These are phyloP conservation scores for Didymella pomorum DNA, from an alignment of 2,329 filamentous ascomycete species.

Conservation along the genomic window DNA sequence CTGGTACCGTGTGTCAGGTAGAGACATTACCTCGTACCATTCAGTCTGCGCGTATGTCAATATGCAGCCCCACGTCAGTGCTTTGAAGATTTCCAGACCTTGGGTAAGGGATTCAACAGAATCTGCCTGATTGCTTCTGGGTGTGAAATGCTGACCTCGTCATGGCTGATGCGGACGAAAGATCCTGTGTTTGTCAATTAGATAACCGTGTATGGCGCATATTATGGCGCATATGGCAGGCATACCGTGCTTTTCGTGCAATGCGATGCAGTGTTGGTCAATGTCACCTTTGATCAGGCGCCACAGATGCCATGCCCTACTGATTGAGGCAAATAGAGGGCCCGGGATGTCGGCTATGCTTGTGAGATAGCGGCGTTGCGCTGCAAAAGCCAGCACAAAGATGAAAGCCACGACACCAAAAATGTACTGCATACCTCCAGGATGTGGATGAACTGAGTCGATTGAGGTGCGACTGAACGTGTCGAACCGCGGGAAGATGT, in stretches of 20 bases:
- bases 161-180: conserved; percentile 56
- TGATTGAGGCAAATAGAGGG: not conserved
- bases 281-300: conserved; percentile 5
- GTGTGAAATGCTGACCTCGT: conserved; percentile 57
- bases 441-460: not conserved
- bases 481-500: not conserved
- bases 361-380: not conserved
- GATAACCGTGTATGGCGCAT: too few species aligned
- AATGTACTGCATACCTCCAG: not conserved
- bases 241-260: conserved; percentile 3
- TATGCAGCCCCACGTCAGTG: not conserved
- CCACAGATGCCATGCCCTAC: conserved; percentile 1
- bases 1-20: conserved; percentile 54
- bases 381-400: not conserved
- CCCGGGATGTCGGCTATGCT: conserved; percentile 3
- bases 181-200: not conserved
- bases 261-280: conserved; percentile 2
- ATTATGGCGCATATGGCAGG: not conserved
- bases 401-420: not conserved
- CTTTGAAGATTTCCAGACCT: conserved; percentile 36
- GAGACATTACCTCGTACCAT: conserved; percentile 49
- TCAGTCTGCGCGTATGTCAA: conserved; percentile 23
- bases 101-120: conserved; percentile 43
- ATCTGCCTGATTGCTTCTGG: conserved; percentile 52
- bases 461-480: not conserved